phyloP scores from a whole-genome alignment of 805 yeast genomes.

The Wickerhamomyces rabaulensis region DNA sequence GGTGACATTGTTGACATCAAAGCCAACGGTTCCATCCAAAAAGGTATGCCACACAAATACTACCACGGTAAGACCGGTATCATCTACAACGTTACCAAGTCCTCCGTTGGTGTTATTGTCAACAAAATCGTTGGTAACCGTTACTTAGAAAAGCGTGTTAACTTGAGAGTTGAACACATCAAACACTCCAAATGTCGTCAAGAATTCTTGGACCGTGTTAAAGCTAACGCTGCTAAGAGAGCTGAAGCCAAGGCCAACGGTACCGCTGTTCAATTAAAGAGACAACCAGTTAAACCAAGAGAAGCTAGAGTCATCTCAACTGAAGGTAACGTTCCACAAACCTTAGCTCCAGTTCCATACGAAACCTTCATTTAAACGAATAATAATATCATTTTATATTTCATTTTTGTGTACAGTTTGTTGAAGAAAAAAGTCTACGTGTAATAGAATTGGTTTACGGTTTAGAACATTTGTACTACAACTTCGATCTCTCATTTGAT shows the following conservation, averaged over 20 bases:
- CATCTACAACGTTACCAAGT: conserved; percentile 97
- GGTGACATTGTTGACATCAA: conserved; percentile 99
- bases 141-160: conserved; percentile 97
- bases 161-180: conserved; percentile 97
- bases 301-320: conserved; percentile 80
- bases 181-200: conserved; percentile 99
- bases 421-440: conserved; percentile 3
- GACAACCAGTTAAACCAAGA: conserved; percentile 99
- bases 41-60: conserved; percentile 99
- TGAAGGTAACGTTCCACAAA: conserved; percentile 83
- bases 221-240: conserved; percentile 90
- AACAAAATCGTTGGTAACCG: conserved; percentile 99
- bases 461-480: not conserved
- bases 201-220: conserved; percentile 98
- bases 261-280: conserved; percentile 85
- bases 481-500: not conserved
- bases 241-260: conserved; percentile 94
- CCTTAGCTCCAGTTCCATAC: conserved; percentile 98
- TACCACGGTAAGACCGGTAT: conserved; percentile 99
- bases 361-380: conserved; percentile 91
- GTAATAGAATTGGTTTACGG: conserved; percentile 2
- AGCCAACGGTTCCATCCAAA: conserved; percentile 98
- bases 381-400: conserved; percentile 15
- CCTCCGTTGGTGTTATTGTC: conserved; percentile 96
- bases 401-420: conserved; percentile 21